phyloP scores from a whole-genome alignment of 1,284 basidiomycete genomes.

The Pulveroboletus sp. region DNA sequence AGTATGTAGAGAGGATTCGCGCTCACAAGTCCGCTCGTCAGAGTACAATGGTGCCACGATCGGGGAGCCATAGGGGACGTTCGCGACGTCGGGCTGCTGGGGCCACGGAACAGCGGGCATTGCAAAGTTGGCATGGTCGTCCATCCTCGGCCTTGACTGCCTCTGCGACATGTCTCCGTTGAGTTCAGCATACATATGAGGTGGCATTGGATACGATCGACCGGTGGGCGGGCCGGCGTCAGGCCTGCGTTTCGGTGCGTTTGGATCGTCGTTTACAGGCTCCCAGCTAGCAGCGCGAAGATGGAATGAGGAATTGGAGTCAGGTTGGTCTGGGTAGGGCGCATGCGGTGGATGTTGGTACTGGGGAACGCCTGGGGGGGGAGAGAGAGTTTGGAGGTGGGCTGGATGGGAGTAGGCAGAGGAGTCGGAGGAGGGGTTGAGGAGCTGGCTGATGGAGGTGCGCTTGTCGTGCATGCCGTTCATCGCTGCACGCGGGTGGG shows the following conservation, averaged over 20 bases:
- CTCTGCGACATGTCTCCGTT: constrained; percentile 36
- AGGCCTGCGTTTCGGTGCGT: constrained; percentile 36
- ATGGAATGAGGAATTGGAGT: constrained; percentile 39
- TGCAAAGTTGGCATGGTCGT: constrained; percentile 31
- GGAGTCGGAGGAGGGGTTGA: constrained; percentile 45
- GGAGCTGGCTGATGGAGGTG: constrained; percentile 54
- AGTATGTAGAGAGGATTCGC: constrained; percentile 1
- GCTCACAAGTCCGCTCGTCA: constrained; percentile 48
- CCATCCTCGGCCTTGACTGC: constrained; percentile 33
- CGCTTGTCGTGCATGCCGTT: constrained; percentile 53
- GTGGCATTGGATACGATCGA: constrained; percentile 39
- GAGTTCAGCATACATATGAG: constrained; percentile 38
- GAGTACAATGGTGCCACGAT: constrained; percentile 45
- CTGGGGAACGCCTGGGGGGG: constrained; percentile 29
- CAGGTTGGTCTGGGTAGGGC: constrained; percentile 33
- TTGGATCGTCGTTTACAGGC: constrained; percentile 38
- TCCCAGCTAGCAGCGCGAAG: constrained; percentile 50
- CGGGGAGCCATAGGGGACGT: constrained; percentile 39
- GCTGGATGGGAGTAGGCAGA: constrained; percentile 35
- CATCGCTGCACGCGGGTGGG: constrained; percentile 36
- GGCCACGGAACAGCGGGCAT: constrained; percentile 32
- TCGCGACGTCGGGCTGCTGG: constrained; percentile 30
- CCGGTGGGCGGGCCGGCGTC: constrained; percentile 34
- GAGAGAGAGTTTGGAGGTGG: constrained; percentile 32
- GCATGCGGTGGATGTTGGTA: constrained; percentile 36